Evolutionary conservation across 331 rosid species (phyloP), one percentile per base, ranked within the genome.

Genomic region (Cydonia oblonga): DNA sequence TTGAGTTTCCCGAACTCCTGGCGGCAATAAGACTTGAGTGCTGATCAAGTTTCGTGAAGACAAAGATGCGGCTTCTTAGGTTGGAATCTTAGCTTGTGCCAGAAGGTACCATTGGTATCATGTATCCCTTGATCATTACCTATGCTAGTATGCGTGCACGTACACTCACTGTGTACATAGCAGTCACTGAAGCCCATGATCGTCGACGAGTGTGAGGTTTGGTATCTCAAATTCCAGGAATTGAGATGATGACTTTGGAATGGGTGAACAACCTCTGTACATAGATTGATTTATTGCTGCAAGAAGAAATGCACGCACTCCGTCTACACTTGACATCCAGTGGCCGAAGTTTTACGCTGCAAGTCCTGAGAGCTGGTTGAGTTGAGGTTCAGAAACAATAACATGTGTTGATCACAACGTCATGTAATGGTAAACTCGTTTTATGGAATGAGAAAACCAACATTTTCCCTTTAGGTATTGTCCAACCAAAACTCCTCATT

Each of bases 1-100:
- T 12, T 20, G 81, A 87, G 20, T 86, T 92, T 71, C 87, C 96
- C 58, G 92, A 90, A 79, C 90, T 93, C 66, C 81, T 87, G 88
- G 90, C 86, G 28, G 98, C 98, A 57, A 90, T 93, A 80, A 90
- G 89, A 80, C 44, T 84, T 11, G 98, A 93, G 74, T 90, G 98
- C 75, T 97, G 98, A 46, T 79, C 72, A 84, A 66, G 80, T 73
- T 54, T 74, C 69, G 71, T 20, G 26, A 67, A 74, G 60, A 64
- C 42, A 66, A 74, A 78, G 74, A 59, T 35, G 59, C 75, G 64
- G 58, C 57, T 26, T 35, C 51, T 15, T 71, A 75, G 64, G 52
- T 8, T 22, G 67, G 57, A 73, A 22, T 30, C 23, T 4, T 35
- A 69, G 80, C 19, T 70, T 60, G 32, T 11, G 5, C 33, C 71